phyloP scores from a whole-genome alignment of 305 asterid species.

The Fraxinus platypoda region DNA sequence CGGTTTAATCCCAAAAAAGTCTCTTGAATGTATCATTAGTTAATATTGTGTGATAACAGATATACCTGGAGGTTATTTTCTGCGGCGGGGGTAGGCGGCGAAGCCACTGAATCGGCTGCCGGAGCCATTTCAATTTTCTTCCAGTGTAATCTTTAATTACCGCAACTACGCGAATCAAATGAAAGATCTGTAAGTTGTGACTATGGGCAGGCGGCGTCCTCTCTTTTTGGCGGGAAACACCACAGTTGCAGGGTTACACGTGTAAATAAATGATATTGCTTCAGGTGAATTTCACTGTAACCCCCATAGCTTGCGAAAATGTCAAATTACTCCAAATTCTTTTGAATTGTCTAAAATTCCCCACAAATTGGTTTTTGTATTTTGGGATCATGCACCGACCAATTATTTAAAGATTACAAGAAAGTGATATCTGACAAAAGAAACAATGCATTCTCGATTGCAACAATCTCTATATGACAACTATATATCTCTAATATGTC shows the following conservation, averaged over 20 bases:
- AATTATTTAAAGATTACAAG: neutral
- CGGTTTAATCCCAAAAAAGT: neutral
- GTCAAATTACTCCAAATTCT: neutral
- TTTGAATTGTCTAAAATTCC: neutral
- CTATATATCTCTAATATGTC: neutral
- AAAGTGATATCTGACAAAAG: neutral
- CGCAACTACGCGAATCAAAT: neutral
- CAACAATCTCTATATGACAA: neutral
- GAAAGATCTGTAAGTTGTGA: neutral
- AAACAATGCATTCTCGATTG: neutral
- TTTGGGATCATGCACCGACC: neutral
- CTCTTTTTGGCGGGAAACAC: constrained; percentile 44
- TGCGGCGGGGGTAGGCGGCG: constrained; percentile 20
- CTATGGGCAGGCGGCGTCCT: neutral
- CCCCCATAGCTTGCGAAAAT: neutral
- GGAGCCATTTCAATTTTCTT: constrained; percentile 35
- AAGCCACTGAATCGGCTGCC: constrained; percentile 33
- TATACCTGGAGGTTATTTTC: constrained; percentile 57
- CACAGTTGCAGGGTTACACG: neutral
- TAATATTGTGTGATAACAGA: neutral
- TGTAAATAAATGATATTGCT: neutral
- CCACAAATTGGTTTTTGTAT: neutral
- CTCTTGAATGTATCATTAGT: neutral
- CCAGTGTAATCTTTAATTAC: neutral
- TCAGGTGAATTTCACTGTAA: neutral